Evolutionary conservation across 2,329 filamentous ascomycete species (phyloP).

Genomic region (Chaetomium olivaceum): DNA sequence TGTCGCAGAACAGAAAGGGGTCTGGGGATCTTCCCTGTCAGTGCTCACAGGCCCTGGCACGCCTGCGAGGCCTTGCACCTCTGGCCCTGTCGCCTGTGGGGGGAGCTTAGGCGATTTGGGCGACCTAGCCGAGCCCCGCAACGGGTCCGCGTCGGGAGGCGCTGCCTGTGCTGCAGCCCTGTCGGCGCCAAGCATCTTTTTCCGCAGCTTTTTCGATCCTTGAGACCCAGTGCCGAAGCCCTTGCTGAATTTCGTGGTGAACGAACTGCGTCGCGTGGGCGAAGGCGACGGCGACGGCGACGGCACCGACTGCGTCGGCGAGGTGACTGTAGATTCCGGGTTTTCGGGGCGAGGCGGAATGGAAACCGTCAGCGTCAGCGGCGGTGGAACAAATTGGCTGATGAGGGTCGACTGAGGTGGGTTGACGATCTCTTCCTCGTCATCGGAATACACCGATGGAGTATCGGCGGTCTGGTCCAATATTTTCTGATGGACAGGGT

Average conservation of each 20-base stretch:
- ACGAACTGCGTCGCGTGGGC: constrained; percentile 23
- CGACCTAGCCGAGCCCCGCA: constrained; percentile 33
- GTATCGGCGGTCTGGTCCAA: constrained; percentile 33
- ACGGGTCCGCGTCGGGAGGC: constrained; percentile 14
- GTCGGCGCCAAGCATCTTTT: constrained; percentile 32
- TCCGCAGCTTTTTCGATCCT: constrained; percentile 29
- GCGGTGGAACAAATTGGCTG: not conserved
- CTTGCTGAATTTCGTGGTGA: constrained; percentile 26
- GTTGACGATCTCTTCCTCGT: constrained; percentile 26
- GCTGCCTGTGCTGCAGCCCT: constrained; percentile 27
- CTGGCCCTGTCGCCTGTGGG: constrained; percentile 26
- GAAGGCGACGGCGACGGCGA: too few relatives aligned
- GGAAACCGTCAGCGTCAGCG: constrained; percentile 26
- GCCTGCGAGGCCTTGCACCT: not conserved
- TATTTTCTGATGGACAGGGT: constrained; percentile 30
- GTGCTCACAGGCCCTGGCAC: constrained; percentile 6
- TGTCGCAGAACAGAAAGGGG: constrained; percentile 30
- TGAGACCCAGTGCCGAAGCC: constrained; percentile 26
- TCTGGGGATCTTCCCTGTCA: constrained; percentile 20
- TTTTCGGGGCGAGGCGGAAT: constrained; percentile 21
- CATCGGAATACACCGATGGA: constrained; percentile 38
- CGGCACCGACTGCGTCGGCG: constrained; percentile 11
- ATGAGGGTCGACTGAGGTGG: constrained; percentile 3
- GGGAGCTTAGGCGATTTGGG: constrained; percentile 31
- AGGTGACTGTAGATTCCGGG: constrained; percentile 17